Base-by-base conservation (phyloP, 225 moss, liverwort and hornwort species). In the Ulota crispa region DNA sequence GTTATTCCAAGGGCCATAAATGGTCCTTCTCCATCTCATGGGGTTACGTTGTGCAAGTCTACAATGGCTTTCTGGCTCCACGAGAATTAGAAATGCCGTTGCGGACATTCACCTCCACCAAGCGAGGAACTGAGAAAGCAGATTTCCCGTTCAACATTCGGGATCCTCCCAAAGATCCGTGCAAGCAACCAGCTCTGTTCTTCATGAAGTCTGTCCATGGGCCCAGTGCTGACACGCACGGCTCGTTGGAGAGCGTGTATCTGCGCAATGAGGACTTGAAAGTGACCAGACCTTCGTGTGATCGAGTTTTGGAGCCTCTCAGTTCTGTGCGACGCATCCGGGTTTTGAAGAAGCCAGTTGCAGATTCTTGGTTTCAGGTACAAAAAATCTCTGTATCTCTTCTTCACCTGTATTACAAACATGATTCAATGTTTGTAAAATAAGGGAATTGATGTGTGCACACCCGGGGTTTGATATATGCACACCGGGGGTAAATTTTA, bases 11-110 rank as follows among this genome's bases (percentile, higher is more conserved):
- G 0, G 37, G 34, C 5, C 78, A 39, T 0, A 45, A 41, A 0
- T 91, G 86, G 88, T 91, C 91, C 2, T 32, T 91, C 1, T 91
- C 91, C 4, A 57, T 91, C 12, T 91, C 91, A 0, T 91, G 91
- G 91, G 91, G 91, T 0, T 91, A 84, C 0, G 81, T 81, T 0
- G 76, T 91, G 8, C 86, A 91, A 54, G 78, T 83, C 2, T 84
- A 91, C 73, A n/a, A 62, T 2, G 81, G 78, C 0, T 91, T 85
- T 18, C 19, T 83, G 2, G 20, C 76, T 0, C 88, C 91, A 0
- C 82, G 76, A 1, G 86, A 80, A 8, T 69, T 91, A 9, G 88
- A 88, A 54, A 81, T 43, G 21, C 91, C 88, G 1, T 6, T 85
- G 61, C 72, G 80, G 15, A 91, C 91, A 0, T 91, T 91, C 23